Evolutionary conservation across 2,329 filamentous ascomycete genomes (phyloP).

Genomic region (Diaporthe citrichinensis): DNA sequence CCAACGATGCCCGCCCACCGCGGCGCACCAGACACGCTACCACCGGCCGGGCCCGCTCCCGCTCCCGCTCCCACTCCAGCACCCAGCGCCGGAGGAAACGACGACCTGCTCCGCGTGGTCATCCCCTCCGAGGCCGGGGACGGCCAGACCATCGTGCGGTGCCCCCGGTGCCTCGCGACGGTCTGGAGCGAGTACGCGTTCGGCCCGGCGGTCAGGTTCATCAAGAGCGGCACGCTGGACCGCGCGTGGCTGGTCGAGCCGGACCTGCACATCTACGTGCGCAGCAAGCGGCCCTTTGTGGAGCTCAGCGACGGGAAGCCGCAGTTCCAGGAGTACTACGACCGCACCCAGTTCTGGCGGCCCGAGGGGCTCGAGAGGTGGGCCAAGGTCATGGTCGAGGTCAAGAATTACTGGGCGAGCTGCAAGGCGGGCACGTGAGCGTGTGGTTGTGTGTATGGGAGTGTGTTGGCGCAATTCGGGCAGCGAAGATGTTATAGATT

Average conservation of each 20-base stretch:
- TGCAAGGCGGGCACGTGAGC: slow-evolving; percentile 4
- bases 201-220: slow-evolving; percentile 51
- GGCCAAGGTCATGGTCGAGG: slow-evolving; percentile 45
- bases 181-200: slow-evolving; percentile 59
- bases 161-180: slow-evolving; percentile 57
- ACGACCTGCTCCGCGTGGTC: slow-evolving; percentile 29
- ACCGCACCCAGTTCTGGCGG: slow-evolving; percentile 50
- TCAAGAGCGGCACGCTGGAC: slow-evolving; percentile 62
- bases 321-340: slow-evolving; percentile 55
- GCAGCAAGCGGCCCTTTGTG: slow-evolving; percentile 56
- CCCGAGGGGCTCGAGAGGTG: slow-evolving; percentile 51
- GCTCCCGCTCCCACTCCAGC: background rate
- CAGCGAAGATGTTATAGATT: background rate
- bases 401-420: slow-evolving; percentile 36
- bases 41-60: slow-evolving; percentile 31
- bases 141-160: slow-evolving; percentile 58
- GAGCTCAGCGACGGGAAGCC: slow-evolving; percentile 53
- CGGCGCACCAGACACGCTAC: slow-evolving; percentile 31
- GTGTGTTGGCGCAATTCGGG: background rate
- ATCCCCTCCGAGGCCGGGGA: slow-evolving; percentile 57
- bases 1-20: slow-evolving; percentile 44
- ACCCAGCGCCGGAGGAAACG: background rate
- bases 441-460: background rate
- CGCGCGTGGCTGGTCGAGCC: slow-evolving; percentile 54
- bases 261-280: slow-evolving; percentile 61